A percentile compares a stretch with the other conserved stretches of the same genome.
Conservation (phyloP, 164 flowering plant species). For the Umbellularia californica region DNA sequence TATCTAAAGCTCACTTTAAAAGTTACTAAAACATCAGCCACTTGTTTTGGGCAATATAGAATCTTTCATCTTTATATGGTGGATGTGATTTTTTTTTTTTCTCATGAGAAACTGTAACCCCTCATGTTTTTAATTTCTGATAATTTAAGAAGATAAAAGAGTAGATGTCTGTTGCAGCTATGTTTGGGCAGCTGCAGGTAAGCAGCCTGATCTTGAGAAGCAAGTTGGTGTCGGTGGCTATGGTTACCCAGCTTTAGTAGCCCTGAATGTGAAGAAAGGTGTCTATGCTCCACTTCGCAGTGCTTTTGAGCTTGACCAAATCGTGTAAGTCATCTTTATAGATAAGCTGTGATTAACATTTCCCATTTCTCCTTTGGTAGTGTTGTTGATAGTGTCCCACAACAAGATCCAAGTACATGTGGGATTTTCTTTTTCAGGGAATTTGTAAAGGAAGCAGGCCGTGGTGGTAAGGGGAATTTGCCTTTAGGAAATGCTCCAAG, state of each 20-base stretch:
- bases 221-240: slow-evolving; percentile 95
- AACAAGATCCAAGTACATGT: not conserved
- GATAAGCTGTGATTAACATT: not conserved
- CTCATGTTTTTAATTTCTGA: not conserved
- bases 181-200: slow-evolving; percentile 93
- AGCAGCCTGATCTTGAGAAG: slow-evolving; percentile 87
- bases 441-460: slow-evolving; percentile 83
- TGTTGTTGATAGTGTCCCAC: not conserved
- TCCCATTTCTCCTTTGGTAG: not conserved
- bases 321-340: slow-evolving; percentile 44
- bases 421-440: slow-evolving; percentile 47
- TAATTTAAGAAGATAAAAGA: not conserved
- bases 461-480: slow-evolving; percentile 86
- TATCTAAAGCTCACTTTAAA: too few species aligned
- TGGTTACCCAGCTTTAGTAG: slow-evolving; percentile 95
- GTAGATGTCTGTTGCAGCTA: slow-evolving; percentile 49
- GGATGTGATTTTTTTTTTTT: too few species aligned
- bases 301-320: slow-evolving; percentile 79
- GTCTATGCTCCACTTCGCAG: slow-evolving; percentile 87
- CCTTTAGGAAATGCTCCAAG: slow-evolving; percentile 53
- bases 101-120: not conserved
- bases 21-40: too few species aligned
- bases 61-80: too few species aligned
- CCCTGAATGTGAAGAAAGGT: slow-evolving; percentile 79
- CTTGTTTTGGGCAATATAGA: too few species aligned